Percentiles rank a stretch among this genome's conserved stretches.
Conservation (phyloP, 768 basidiomycete genomes). For the Trametopsis cervina region DNA sequence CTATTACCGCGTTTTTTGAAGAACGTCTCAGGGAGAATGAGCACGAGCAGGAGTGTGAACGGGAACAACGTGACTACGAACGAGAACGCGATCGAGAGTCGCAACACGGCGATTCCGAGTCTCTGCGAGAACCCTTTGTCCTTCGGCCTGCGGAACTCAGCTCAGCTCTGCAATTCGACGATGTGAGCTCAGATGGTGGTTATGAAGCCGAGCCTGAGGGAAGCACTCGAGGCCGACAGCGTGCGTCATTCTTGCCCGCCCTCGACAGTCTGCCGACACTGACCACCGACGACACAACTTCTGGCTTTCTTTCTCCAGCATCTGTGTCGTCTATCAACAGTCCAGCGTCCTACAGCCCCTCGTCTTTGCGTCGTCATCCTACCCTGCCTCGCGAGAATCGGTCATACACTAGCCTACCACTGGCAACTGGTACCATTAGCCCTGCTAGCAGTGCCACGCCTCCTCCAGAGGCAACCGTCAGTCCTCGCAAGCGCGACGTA, state of each 20-base stretch:
- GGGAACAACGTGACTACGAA: constrained; percentile 42
- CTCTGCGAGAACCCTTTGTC: constrained; percentile 53
- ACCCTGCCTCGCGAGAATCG: constrained; percentile 59
- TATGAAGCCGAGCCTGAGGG: constrained; percentile 73
- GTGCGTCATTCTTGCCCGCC: constrained; percentile 44
- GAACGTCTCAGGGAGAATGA: constrained; percentile 77
- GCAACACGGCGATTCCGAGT: constrained; percentile 28
- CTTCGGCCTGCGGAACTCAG: constrained; percentile 52
- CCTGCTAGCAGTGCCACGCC: constrained; percentile 41
- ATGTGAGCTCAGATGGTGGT: constrained; percentile 74
- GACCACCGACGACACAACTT: neutral
- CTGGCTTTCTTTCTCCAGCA: constrained; percentile 34
- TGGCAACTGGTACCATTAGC: constrained; percentile 50
- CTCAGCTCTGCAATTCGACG: constrained; percentile 54
- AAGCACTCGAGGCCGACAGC: constrained; percentile 63
- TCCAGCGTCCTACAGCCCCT: constrained; percentile 37
- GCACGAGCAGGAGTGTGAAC: constrained; percentile 54
- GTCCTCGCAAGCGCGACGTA: constrained; percentile 49
- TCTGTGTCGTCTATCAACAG: constrained; percentile 47
- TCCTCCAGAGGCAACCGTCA: constrained; percentile 55
- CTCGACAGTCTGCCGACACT: neutral
- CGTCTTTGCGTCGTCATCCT: constrained; percentile 59
- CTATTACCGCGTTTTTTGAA: constrained; percentile 93
- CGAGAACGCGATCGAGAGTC: constrained; percentile 47
- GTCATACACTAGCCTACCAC: constrained; percentile 46